phyloP scores from a whole-genome alignment of 768 basidiomycete genomes.

The Amanita brunnescens region DNA sequence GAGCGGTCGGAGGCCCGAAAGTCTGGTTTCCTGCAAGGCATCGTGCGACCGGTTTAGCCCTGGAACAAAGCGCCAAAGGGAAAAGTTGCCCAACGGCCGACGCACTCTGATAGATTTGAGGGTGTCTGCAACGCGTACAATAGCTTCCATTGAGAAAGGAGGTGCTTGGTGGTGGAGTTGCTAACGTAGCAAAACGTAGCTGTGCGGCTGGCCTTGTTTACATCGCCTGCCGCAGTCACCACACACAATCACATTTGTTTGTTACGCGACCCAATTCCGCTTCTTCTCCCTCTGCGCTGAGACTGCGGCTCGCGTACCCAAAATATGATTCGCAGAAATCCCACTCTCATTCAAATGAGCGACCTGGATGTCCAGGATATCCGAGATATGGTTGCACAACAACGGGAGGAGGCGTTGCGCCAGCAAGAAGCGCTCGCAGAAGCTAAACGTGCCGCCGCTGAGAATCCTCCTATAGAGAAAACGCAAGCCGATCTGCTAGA shows the following conservation, averaged over 20 bases:
- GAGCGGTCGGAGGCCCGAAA: slow-evolving; percentile 65
- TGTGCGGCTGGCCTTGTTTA: neutral
- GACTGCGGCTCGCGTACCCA: no score
- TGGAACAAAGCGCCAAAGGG: neutral
- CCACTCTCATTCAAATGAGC: slow-evolving; percentile 68
- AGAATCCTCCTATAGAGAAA: slow-evolving; percentile 17
- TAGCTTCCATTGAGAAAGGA: slow-evolving; percentile 47
- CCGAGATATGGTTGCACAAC: slow-evolving; percentile 47
- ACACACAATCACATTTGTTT: no score
- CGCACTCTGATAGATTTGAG: slow-evolving; percentile 64
- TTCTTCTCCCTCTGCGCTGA: slow-evolving; percentile 13
- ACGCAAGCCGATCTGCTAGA: slow-evolving; percentile 25
- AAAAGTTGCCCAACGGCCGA: slow-evolving; percentile 9
- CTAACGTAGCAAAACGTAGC: slow-evolving; percentile 11
- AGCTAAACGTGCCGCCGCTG: slow-evolving; percentile 14
- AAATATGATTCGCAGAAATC: slow-evolving; percentile 77
- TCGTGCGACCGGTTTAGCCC: neutral
- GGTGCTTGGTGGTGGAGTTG: slow-evolving; percentile 7
- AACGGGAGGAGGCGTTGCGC: slow-evolving; percentile 31
- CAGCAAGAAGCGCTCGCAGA: slow-evolving; percentile 41
- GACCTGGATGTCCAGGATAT: slow-evolving; percentile 77
- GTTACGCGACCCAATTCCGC: slow-evolving; percentile 8
- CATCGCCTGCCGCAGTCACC: neutral
- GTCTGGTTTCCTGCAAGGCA: slow-evolving; percentile 56
- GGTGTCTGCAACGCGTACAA: slow-evolving; percentile 58